Percentiles rank a stretch among this genome's conserved stretches.
These are phyloP conservation scores for Tricholoma saponaceum DNA, from an alignment of 768 basidiomycete species.

Conservation along the genomic window DNA sequence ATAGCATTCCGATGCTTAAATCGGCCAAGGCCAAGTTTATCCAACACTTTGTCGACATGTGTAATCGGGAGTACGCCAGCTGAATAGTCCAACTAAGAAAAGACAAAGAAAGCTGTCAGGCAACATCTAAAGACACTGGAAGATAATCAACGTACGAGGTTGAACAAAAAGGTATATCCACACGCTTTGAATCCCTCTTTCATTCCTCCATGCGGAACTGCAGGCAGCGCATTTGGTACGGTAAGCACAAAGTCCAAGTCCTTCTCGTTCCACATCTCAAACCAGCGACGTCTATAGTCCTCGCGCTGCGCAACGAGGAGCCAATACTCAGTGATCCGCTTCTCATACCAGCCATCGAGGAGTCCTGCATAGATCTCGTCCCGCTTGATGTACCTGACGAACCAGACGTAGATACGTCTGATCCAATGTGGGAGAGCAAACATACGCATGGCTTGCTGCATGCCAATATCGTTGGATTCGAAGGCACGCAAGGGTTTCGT, in stretches of 20 bases:
- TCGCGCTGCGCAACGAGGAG: constrained; percentile 44
- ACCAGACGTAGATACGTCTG: constrained; percentile 46
- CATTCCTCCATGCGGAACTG: constrained; percentile 51
- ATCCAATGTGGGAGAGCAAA: constrained; percentile 44
- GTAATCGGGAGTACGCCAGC: constrained; percentile 61
- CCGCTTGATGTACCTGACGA: constrained; percentile 44
- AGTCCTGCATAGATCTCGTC: constrained; percentile 53
- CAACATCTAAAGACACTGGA: not conserved
- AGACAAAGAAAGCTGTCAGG: not conserved
- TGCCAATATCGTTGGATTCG: constrained; percentile 48
- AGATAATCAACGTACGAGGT: constrained; percentile 38
- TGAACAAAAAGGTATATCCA: constrained; percentile 61
- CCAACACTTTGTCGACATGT: constrained; percentile 40
- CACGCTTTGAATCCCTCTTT: constrained; percentile 48
- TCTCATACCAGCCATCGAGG: constrained; percentile 41
- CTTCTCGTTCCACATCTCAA: constrained; percentile 34
- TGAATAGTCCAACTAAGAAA: constrained; percentile 38
- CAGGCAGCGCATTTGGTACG: constrained; percentile 54
- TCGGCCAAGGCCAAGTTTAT: constrained; percentile 28
- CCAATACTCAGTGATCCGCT: constrained; percentile 43
- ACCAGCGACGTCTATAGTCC: constrained; percentile 38
- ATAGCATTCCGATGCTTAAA: constrained; percentile 38
- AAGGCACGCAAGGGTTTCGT: constrained; percentile 29
- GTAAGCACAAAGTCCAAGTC: constrained; percentile 56
- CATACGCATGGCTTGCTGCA: constrained; percentile 33